phyloP scores from a whole-genome alignment of 192 early-diverging fungal genomes.

The Coemansia sp. region DNA sequence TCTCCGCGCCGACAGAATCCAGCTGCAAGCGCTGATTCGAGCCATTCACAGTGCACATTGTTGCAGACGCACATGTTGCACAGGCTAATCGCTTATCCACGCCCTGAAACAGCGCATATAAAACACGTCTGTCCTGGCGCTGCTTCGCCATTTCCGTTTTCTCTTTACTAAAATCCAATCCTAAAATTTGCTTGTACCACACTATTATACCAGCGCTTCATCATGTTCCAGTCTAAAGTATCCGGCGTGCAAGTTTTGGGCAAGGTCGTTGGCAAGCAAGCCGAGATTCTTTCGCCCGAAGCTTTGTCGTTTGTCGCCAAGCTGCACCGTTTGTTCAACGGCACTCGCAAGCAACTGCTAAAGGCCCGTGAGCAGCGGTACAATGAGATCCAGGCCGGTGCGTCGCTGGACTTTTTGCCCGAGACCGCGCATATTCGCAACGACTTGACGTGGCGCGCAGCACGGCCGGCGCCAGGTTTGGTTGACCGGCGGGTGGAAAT shows the following conservation, averaged over 20 bases:
- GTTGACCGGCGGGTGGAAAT: slow-evolving; percentile 94
- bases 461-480: slow-evolving; percentile 85
- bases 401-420: slow-evolving; percentile 86
- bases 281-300: slow-evolving; percentile 78
- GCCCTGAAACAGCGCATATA: no score
- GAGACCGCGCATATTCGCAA: slow-evolving; percentile 90
- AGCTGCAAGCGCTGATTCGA: no score
- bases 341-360: slow-evolving; percentile 84
- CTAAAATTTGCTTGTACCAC: no score
- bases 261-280: slow-evolving; percentile 62
- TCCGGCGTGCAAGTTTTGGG: slow-evolving; percentile 74
- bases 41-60: no score
- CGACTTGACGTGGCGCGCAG: slow-evolving; percentile 85
- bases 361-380: slow-evolving; percentile 76
- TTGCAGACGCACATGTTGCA: no score
- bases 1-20: no score
- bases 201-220: neutral
- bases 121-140: no score
- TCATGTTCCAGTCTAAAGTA: slow-evolving; percentile 56
- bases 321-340: slow-evolving; percentile 89
- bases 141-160: neutral
- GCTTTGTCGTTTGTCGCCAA: slow-evolving; percentile 85
- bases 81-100: no score
- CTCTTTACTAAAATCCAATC: slow-evolving; percentile 2
- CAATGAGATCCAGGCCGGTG: slow-evolving; percentile 74